These are phyloP conservation scores for Microsporum ferrugineum DNA, from an alignment of 2,329 filamentous ascomycete genomes.

Conservation along the genomic window DNA sequence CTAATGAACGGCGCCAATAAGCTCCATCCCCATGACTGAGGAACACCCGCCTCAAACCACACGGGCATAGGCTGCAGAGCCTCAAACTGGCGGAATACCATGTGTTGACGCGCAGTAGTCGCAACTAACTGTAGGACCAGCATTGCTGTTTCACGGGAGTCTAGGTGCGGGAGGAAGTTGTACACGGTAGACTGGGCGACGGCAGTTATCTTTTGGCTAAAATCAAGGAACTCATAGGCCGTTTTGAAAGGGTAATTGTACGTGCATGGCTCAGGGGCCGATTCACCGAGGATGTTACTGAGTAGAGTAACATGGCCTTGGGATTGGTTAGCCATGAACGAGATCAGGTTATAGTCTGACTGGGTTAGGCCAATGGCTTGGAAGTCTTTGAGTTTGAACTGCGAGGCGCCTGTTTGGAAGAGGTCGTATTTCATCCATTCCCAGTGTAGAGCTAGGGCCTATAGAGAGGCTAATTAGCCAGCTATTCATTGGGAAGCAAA, in stretches of 20 bases:
- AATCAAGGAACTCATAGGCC: conserved; percentile 68
- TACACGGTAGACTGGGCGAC: conserved; percentile 71
- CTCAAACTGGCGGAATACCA: conserved; percentile 72
- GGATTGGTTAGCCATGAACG: conserved; percentile 70
- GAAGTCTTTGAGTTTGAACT: conserved; percentile 59
- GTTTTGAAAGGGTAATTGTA: conserved; percentile 72
- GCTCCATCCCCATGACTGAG: conserved; percentile 77
- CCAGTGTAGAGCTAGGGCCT: conserved; percentile 61
- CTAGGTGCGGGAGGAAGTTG: conserved; percentile 66
- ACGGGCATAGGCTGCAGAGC: conserved; percentile 71
- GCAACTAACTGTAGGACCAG: conserved; percentile 65
- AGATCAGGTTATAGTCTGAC: conserved; percentile 58
- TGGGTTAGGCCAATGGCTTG: conserved; percentile 53
- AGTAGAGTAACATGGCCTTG: conserved; percentile 65
- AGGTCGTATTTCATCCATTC: conserved; percentile 78
- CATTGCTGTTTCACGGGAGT: conserved; percentile 62
- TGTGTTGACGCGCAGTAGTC: conserved; percentile 68
- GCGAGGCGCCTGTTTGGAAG: conserved; percentile 63
- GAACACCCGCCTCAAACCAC: conserved; percentile 69
- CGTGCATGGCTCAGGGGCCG: conserved; percentile 61
- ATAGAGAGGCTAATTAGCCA: not conserved
- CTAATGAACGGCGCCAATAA: conserved; percentile 70
- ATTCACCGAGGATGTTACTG: conserved; percentile 61
- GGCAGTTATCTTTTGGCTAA: conserved; percentile 73
- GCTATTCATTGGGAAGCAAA: not conserved